Base-by-base conservation (phyloP, 495 filamentous ascomycete species). In the Podospora appendiculata region DNA sequence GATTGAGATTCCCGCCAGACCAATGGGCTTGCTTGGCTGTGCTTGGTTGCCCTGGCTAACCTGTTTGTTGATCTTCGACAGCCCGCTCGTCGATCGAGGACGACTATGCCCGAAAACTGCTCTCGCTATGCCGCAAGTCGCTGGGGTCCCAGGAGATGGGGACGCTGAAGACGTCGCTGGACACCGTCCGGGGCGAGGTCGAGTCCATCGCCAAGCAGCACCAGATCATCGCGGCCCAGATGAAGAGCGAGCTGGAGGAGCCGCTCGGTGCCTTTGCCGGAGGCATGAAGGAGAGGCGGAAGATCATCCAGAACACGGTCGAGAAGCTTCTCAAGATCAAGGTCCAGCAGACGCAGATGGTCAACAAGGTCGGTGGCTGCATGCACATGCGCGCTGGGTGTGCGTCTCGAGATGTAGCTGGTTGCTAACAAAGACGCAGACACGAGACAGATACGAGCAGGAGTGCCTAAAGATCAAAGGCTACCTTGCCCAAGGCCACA, bases 391-490 rank as follows among this genome's bases (percentile, higher is more conserved):
- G n/a, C n/a, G n/a, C n/a, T n/a, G n/a, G n/a, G n/a, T n/a, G n/a
- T n/a, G n/a, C n/a, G n/a, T n/a, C n/a, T n/a, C n/a, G n/a, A n/a
- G n/a, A n/a, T n/a, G n/a, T n/a, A n/a, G n/a, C n/a, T n/a, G n/a
- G n/a, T n/a, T n/a, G n/a, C 44, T 19, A 35, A 10, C 10, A 12
- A n/a, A n/a, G n/a, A n/a, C n/a, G 25, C 56, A 92, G 89, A 86
- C 90, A 19, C 80, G 93, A 25, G 94, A 99, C 72, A 81, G 84
- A 32, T 99, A 90, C 58, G 94, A 99, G 66, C 91, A 97, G 67
- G 94, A 99, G 51, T 96, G 90, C 61, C 76, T 99, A 14, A 92
- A 93, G 63, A 97, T 99, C 60, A 99, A 99, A 63, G 93, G 94
- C 16, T 99, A 97, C 60, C 80, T 97, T 14, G 94, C 94, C 8